phyloP scores from a whole-genome alignment of 1,284 basidiomycete species.

The Pseudozyma tsukubaensis region DNA sequence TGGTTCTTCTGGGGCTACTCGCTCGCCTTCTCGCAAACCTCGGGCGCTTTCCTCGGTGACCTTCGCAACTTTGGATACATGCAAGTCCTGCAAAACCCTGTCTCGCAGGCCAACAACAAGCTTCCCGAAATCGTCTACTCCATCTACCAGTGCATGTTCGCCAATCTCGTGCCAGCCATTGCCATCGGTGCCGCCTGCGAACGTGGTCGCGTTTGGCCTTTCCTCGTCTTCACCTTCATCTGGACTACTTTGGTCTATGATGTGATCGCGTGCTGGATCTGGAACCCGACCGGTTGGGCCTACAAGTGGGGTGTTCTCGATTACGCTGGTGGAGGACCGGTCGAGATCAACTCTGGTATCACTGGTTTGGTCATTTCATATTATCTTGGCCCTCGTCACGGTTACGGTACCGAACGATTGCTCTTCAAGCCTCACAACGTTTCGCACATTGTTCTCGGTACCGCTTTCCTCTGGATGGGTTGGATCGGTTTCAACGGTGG shows the following conservation, averaged over 20 bases:
- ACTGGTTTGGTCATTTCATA: slow-evolving; percentile 88
- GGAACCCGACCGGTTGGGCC: slow-evolving; percentile 90
- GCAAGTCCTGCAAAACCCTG: slow-evolving; percentile 80
- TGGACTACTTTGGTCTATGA: slow-evolving; percentile 81
- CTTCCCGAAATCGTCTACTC: slow-evolving; percentile 72
- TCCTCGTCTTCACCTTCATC: slow-evolving; percentile 85
- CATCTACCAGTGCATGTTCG: slow-evolving; percentile 70
- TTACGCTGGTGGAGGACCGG: slow-evolving; percentile 91
- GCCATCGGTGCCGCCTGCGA: slow-evolving; percentile 80
- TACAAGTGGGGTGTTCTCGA: slow-evolving; percentile 90
- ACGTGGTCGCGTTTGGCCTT: slow-evolving; percentile 85
- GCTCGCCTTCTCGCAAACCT: slow-evolving; percentile 75
- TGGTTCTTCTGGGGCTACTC: slow-evolving; percentile 70
- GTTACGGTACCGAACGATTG: slow-evolving; percentile 86
- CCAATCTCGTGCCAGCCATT: slow-evolving; percentile 72
- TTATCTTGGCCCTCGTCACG: slow-evolving; percentile 87
- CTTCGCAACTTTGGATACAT: slow-evolving; percentile 74
- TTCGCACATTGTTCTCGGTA: slow-evolving; percentile 87
- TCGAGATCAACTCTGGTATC: slow-evolving; percentile 90
- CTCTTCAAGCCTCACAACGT: slow-evolving; percentile 95
- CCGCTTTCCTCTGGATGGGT: slow-evolving; percentile 89
- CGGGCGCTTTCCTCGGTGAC: slow-evolving; percentile 78
- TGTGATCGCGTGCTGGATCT: slow-evolving; percentile 76
- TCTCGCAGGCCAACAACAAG: slow-evolving; percentile 75
- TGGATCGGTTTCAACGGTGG: slow-evolving; percentile 95